Evolutionary conservation across 1,139 yeast species (phyloP), one percentile per base, ranked within the genome.

Genomic region (Saccharomyces hybrid): DNA sequence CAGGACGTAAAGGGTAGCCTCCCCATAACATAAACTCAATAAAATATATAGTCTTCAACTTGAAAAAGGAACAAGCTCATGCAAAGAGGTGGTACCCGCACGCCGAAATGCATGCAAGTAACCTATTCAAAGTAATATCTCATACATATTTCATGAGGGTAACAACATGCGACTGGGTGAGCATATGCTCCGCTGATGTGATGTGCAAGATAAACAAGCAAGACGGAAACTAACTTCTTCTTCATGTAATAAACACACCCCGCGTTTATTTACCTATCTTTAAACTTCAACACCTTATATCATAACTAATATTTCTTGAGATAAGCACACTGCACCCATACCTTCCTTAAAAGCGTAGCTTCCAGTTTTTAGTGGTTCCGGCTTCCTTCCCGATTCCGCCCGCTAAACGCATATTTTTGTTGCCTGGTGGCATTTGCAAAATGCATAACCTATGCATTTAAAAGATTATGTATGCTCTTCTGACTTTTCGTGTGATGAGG

Each of bases 401-500:
- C 54, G 47, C 28, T 44, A 52, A 42, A 32, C 47, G 55, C 53
- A 55, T 55, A 50, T 5, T 16, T 9, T 38, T 38, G 25, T 38
- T 11, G 41, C 25, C n/a, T 16, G 26, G n/a, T 38, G 25, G n/a
- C 25, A 38, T 20, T 38, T 16, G 25, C 6, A 20, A 16, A 38
- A 38, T 20, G 23, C 44, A 38, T 38, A 38, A 38, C n/a, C 13
- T 28, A 54, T 54, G 54, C 56, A 49, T 29, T 34, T 55, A 53
- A 11, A 38, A 48, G 48, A 23, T 20, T 38, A 38, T 38, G 44
- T 38, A 23, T 20, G 3, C 13, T 38, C 20, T 38, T 9, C 25
- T 5, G 44, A 20, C 9, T 38, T 38, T 20, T 38, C 25, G 44
- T 38, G 13, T 16, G 44, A 38, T 38, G 44, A 5, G 14, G 25